These are phyloP conservation scores for Symbiodinium pilosum DNA, from an alignment of 73 alveolate species.

Conservation along the genomic window DNA sequence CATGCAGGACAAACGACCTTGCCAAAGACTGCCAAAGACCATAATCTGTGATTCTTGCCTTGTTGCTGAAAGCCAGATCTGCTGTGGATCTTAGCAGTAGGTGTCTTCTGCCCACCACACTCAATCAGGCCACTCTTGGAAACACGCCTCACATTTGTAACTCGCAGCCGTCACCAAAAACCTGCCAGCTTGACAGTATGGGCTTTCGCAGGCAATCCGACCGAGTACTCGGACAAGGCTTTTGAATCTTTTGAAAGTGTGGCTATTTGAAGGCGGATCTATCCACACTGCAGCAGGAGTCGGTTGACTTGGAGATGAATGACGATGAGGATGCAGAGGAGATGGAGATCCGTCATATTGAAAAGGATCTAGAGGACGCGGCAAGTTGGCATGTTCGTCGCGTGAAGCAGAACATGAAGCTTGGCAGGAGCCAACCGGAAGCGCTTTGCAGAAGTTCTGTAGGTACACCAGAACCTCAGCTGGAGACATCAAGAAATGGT, in stretches of 20 bases:
- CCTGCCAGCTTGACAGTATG: neutral
- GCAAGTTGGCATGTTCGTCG: no score
- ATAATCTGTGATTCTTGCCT: no score
- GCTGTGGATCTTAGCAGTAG: no score
- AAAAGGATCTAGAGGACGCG: neutral
- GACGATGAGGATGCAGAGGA: neutral
- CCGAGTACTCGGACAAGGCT: neutral
- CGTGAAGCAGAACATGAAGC: no score
- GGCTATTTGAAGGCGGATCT: neutral
- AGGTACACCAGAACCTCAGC: neutral
- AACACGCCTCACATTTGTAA: neutral
- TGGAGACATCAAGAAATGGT: neutral
- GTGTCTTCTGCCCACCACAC: no score
- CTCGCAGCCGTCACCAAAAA: no score
- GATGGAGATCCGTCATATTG: neutral
- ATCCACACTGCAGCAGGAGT: neutral
- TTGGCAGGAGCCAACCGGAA: constrained; percentile 3
- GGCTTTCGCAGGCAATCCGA: neutral
- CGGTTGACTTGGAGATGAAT: neutral
- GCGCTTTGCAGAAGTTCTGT: neutral
- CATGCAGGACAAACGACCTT: no score
- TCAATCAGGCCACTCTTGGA: no score
- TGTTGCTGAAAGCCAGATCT: no score
- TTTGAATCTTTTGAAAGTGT: neutral
- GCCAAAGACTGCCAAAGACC: no score